A percentile compares a stretch with the other conserved stretches of the same genome.
Conservation (phyloP, 169 alveolate genomes). For the Babesia ovis region DNA sequence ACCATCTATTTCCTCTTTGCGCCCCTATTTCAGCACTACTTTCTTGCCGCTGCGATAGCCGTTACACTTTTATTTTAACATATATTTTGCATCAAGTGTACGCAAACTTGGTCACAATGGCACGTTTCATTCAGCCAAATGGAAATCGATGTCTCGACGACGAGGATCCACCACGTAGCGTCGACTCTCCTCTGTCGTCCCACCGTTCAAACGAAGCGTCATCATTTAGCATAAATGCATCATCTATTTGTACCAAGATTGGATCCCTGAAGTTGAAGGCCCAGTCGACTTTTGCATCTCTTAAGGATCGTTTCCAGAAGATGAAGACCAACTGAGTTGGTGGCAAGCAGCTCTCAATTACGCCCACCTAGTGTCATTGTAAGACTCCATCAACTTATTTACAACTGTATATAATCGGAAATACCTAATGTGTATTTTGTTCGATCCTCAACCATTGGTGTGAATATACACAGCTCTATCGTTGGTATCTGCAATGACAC, state of each 20-base stretch:
- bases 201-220: neutral
- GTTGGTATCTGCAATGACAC: too few relatives aligned
- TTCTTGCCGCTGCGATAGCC: neutral
- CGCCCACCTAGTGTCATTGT: neutral
- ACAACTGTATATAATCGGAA: neutral
- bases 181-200: neutral
- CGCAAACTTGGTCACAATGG: neutral
- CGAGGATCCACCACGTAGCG: slow-evolving; percentile 20
- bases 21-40: neutral
- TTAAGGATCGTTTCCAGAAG: slow-evolving; percentile 20
- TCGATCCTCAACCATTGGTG: too few relatives aligned
- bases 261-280: neutral
- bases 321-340: neutral
- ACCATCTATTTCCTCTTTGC: too few relatives aligned
- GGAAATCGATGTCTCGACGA: slow-evolving; percentile 13
- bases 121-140: slow-evolving; percentile 15
- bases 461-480: too few relatives aligned
- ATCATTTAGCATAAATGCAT: neutral
- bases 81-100: neutral
- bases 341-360: neutral
- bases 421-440: neutral
- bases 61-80: neutral
- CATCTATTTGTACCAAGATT: slow-evolving; percentile 4
- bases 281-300: neutral
- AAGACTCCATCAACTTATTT: neutral